phyloP scores from a whole-genome alignment of 305 asterid genomes.

The Fraxinus latifolia region DNA sequence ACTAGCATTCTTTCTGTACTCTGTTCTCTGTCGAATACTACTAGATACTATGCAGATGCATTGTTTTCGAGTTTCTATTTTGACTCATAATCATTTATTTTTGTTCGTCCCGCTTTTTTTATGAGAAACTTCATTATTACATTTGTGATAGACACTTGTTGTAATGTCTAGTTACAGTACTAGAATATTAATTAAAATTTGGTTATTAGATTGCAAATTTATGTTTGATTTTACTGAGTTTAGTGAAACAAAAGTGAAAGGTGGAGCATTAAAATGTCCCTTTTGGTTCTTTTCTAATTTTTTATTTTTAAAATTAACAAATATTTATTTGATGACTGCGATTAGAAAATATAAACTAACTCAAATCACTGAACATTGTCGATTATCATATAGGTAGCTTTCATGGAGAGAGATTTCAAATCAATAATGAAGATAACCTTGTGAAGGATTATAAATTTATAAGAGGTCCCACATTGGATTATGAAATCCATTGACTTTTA shows the following conservation, averaged over 20 bases:
- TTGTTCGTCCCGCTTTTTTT: background rate
- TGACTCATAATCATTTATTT: constrained; percentile 9
- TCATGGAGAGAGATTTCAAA: background rate
- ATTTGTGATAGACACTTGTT: background rate
- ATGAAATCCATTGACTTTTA: constrained; percentile 49
- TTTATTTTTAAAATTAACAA: background rate
- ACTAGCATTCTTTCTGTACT: background rate
- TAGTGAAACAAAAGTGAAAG: background rate
- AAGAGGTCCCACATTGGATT: constrained; percentile 30
- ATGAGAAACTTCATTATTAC: background rate
- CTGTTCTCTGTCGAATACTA: background rate
- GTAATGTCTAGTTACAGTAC: background rate
- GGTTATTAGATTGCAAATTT: background rate
- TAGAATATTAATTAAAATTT: too few relatives aligned
- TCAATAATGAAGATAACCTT: background rate
- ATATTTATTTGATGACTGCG: too few relatives aligned
- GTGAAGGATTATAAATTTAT: background rate
- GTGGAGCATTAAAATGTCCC: background rate
- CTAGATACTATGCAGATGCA: constrained; percentile 1
- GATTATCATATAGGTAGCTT: background rate
- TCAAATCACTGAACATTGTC: background rate
- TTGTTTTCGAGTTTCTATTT: background rate
- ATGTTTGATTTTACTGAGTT: too few relatives aligned
- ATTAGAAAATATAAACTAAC: background rate
- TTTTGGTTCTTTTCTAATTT: too few relatives aligned